Percentiles rank a stretch among this genome's conserved stretches.
Conservation (phyloP, 495 filamentous ascomycete genomes). For the Aspergillus taichungensis region DNA sequence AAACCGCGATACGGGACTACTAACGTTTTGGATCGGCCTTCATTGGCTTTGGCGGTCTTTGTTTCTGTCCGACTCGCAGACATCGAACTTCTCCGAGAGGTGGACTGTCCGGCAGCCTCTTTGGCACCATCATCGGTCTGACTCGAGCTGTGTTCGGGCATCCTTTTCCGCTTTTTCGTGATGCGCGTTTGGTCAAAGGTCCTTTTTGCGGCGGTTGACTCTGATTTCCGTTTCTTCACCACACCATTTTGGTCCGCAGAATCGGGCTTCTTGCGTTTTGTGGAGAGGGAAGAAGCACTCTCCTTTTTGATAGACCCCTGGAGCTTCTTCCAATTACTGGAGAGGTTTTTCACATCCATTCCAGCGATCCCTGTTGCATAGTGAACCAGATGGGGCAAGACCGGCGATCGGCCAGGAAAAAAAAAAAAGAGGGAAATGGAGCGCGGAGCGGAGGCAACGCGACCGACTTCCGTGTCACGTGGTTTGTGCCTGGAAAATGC, state of each 20-base stretch:
- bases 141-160: constrained; percentile 15
- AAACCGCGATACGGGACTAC: constrained; percentile 5
- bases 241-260: constrained; percentile 23
- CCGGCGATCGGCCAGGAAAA: neutral
- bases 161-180: constrained; percentile 23
- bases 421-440: constrained; percentile 5
- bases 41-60: constrained; percentile 35
- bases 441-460: neutral
- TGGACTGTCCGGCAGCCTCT: constrained; percentile 8
- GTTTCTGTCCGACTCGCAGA: constrained; percentile 7
- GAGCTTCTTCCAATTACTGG: constrained; percentile 67
- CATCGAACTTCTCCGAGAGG: constrained; percentile 20
- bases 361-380: constrained; percentile 16
- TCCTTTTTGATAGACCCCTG: constrained; percentile 55
- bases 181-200: constrained; percentile 5
- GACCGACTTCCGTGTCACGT: no score
- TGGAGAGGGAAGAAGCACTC: constrained; percentile 16
- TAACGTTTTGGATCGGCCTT: constrained; percentile 41
- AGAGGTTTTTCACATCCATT: constrained; percentile 41
- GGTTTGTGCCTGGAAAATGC: no score
- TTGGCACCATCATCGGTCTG: constrained; percentile 7
- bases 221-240: constrained; percentile 32
- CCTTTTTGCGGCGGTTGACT: constrained; percentile 18
- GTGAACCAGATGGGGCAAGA: neutral
- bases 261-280: constrained; percentile 33